Base-by-base conservation (phyloP, 306 rosid genomes). In the Myrica gale region DNA sequence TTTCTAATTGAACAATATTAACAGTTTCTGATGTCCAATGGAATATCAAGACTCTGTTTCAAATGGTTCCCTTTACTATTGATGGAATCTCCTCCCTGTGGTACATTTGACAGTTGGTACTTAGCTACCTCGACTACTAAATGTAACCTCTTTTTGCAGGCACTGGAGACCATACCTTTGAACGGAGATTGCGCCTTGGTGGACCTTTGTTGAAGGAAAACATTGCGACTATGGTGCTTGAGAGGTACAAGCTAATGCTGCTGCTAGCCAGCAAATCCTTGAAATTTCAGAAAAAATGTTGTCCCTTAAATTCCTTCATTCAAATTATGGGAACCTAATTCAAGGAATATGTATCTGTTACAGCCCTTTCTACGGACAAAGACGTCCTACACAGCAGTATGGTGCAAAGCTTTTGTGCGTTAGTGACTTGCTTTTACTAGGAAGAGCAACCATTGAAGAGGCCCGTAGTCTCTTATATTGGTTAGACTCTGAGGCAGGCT, bases 341-440 rank as follows among this genome's bases (percentile, higher is more conserved):
- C 44, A 52, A 23, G 57, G 55, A 43, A 65, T 82, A 16, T 85
- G 68, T 63, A 82, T 32, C 37, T 32, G 72, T 69, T 88, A 87
- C 93, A 92, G 98, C 87, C 97, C 97, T 73, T 92, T 95, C 88
- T 95, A 95, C 74, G 98, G 98, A 73, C 96, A 87, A 87, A 92
- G 98, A 84, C 93, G 98, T 50, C 98, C 98, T 23, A 7, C 83
- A 89, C 82, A 89, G 81, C 98, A 95, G 87, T 85, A 73, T 41
- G 98, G 98, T 82, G 89, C 98, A 55, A 92, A 89, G 82, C 96
- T 95, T 58, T 85, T 95, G 87, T 95, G 98, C 82, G 97, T 95
- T 46, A 95, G 98, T 79, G 97, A 95, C 89, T 88, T 95, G 86
- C 97, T 95, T 85, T 82, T 92, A 76, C 83, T 95, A 83, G 98